phyloP scores from a whole-genome alignment of 306 rosid genomes.

The Mimosa pudica region DNA sequence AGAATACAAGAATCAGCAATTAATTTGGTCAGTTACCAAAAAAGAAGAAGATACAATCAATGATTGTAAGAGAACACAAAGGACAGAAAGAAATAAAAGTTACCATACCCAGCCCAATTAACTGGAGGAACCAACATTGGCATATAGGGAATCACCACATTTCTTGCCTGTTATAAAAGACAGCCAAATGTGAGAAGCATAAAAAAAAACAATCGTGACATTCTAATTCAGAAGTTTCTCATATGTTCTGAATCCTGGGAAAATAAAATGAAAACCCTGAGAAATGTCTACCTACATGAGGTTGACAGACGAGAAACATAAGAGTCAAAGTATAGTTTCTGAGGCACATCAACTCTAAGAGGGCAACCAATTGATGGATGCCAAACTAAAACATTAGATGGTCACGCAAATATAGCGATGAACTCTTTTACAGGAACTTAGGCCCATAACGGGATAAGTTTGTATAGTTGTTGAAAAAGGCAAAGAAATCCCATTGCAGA shows the following conservation, averaged over 20 bases:
- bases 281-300: neutral
- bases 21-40: constrained; percentile 15
- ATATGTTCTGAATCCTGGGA: neutral
- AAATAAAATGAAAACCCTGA: neutral
- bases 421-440: neutral
- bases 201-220: neutral
- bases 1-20: constrained; percentile 26
- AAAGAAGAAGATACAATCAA: constrained; percentile 10
- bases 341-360: neutral
- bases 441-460: neutral
- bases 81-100: constrained; percentile 24
- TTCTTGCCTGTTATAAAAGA: constrained; percentile 72
- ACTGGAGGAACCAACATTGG: constrained; percentile 96
- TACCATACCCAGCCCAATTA: constrained; percentile 88
- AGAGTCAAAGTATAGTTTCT: neutral
- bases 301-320: neutral
- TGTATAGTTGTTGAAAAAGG: neutral
- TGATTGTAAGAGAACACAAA: constrained; percentile 3
- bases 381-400: neutral
- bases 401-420: neutral
- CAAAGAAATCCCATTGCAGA: neutral
- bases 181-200: neutral
- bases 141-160: constrained; percentile 92
- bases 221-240: neutral
- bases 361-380: neutral